Evolutionary conservation across 2,329 filamentous ascomycete species (phyloP), one percentile per base, ranked within the genome.

Genomic region (Aureobasidium sp.): DNA sequence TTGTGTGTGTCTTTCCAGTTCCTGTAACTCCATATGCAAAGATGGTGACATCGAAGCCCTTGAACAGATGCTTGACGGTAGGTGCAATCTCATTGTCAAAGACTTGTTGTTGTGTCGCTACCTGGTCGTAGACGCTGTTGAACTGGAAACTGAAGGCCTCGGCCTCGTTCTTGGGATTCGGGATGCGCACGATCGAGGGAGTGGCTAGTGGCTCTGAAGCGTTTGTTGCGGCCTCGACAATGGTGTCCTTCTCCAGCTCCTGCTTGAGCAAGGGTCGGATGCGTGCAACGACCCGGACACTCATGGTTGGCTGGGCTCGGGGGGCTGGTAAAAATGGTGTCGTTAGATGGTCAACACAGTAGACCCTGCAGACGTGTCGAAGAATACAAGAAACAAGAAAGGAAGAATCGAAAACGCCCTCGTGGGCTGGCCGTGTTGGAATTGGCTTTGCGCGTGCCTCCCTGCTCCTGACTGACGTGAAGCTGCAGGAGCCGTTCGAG

Each of bases 141-240:
- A 97, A 97, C 59, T 92, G 85, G 74, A 97, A 99, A 60, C 89
- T 92, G 76, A 92, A 97, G 71, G 92, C 89, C 76, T 97, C 93
- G 26, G 83, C 80, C 66, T 90, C 89, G 71, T 97, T 97, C 79
- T 94, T 96, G 0, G 93, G 92, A 72, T 92, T 97, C 3, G 93
- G 93, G 70, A 97, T 95, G 73, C 89, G 88, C 71, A 97, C 86
- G 34, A 95, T 78, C 29, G 83, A 84, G 24, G 85, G 81, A 66
- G 81, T 82, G 67, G 69, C 70, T 50, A 64, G 66, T 17, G 71
- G 69, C 9, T 74, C 74, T 26, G 71, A 70, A 29, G 71, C 64
- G 12, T 67, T 63, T 17, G 87, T 83, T 63, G 80, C 82, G 65
- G 82, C 84, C 53, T 78, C 80, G 67, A 97, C 87, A 68, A 97